Percentiles rank a stretch among this genome's conserved stretches.
These are phyloP conservation scores for Phytophthora pisi DNA, from an alignment of 352 stramenopile species.

Conservation along the genomic window DNA sequence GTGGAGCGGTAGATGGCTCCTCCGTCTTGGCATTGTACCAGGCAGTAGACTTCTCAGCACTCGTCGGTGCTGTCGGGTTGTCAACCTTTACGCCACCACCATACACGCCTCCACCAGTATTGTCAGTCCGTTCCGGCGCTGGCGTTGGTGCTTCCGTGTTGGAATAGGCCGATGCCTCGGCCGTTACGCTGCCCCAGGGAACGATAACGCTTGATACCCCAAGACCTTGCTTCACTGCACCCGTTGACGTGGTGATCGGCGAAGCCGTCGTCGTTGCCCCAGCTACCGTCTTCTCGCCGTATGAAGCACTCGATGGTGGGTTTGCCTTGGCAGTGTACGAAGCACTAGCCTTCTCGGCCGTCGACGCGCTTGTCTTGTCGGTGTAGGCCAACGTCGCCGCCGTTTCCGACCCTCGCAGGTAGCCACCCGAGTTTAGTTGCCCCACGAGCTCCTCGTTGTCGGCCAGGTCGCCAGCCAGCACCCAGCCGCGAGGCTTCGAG, in stretches of 20 bases:
- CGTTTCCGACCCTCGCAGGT: slow-evolving; percentile 6
- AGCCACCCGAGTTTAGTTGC: neutral
- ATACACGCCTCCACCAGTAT: neutral
- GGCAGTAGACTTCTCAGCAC: neutral
- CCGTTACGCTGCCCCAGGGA: neutral
- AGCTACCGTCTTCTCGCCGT: neutral
- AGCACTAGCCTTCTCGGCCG: neutral
- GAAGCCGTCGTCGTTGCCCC: neutral
- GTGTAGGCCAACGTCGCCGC: neutral
- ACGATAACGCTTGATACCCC: neutral
- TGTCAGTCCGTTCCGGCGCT: neutral
- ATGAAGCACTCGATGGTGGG: neutral
- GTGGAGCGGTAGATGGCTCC: neutral
- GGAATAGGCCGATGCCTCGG: neutral
- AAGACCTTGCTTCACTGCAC: neutral
- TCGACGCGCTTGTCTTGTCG: neutral
- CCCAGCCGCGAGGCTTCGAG: neutral
- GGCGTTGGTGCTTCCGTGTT: neutral
- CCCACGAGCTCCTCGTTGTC: neutral
- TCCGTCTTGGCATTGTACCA: neutral
- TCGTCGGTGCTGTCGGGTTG: neutral
- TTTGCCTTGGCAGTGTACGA: neutral
- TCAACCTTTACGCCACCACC: neutral
- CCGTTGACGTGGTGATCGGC: neutral
- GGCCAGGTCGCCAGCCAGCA: slow-evolving; percentile 5